Percentiles rank a stretch among this genome's conserved stretches.
Conservation (phyloP, 805 yeast species). For the Yarrowia sp. region DNA sequence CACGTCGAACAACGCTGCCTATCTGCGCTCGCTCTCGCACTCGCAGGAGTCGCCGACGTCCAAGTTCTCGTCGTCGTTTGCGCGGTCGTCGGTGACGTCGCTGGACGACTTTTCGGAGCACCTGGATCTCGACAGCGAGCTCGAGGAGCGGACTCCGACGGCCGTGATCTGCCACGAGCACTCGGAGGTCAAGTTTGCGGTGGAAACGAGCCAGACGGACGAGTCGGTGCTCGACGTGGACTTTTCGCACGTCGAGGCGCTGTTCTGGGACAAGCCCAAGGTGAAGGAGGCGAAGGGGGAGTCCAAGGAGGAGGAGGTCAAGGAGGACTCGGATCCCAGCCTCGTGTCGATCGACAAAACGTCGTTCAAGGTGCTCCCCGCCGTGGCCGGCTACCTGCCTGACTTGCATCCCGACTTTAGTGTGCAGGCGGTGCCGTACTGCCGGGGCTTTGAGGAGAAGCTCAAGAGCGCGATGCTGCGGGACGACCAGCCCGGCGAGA, state of each 20-base stretch:
- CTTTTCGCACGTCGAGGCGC: conserved; percentile 12
- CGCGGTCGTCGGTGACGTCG: conserved; percentile 14
- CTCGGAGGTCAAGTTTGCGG: background rate
- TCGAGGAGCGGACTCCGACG: conserved; percentile 15
- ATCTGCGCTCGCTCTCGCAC: conserved; percentile 3
- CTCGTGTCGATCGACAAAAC: conserved; percentile 10
- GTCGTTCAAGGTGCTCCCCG: conserved; percentile 29
- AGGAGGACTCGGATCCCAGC: background rate
- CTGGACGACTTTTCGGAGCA: conserved; percentile 18
- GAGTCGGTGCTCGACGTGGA: background rate
- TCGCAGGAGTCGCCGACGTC: conserved; percentile 26
- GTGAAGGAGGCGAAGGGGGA: background rate
- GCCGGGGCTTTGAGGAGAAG: conserved; percentile 32
- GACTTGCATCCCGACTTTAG: conserved; percentile 35
- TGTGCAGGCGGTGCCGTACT: conserved; percentile 33
- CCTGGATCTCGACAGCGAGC: conserved; percentile 17
- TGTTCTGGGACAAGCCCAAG: conserved; percentile 9
- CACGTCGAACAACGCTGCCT: background rate
- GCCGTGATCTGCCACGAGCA: conserved; percentile 3
- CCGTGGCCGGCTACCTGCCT: conserved; percentile 33
- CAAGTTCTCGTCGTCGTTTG: conserved; percentile 16
- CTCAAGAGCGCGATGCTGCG: conserved; percentile 32
- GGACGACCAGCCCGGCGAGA: conserved; percentile 28
- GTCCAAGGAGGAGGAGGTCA: background rate
- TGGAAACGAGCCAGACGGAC: background rate